Evolutionary conservation across 345 rosid genomes (phyloP).

Genomic region (Eucalyptus guilfoylei): DNA sequence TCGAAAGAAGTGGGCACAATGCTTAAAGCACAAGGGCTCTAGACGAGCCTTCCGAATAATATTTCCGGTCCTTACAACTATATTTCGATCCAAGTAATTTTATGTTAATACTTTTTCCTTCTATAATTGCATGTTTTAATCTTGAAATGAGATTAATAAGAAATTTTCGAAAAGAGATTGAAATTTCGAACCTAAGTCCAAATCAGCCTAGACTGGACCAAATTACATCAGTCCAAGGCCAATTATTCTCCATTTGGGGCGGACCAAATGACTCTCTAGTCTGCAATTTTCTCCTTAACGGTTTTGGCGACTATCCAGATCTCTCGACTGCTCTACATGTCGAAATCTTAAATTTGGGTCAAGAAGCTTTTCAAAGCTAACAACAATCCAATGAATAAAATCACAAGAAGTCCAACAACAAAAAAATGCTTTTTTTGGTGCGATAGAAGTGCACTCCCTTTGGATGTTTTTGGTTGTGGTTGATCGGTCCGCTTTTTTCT

Average conservation of each 20-base stretch:
- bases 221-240: background rate
- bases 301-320: background rate
- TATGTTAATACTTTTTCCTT: background rate
- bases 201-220: rapidly evolving
- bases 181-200: background rate
- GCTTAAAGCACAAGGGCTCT: background rate
- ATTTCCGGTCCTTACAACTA: background rate
- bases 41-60: background rate
- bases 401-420: background rate
- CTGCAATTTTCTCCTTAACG: background rate
- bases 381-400: background rate
- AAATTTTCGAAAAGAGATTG: background rate
- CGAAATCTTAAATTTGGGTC: background rate
- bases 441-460: background rate
- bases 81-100: background rate
- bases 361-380: background rate
- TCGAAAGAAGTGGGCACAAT: background rate
- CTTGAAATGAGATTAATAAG: background rate
- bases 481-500: background rate
- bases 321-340: too few relatives aligned
- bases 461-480: background rate
- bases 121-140: background rate
- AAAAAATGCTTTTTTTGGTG: background rate
- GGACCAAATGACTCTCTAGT: background rate
- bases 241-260: background rate